Evolutionary conservation across 2,329 filamentous ascomycete species (phyloP).

Genomic region (Trichoderma sp.): DNA sequence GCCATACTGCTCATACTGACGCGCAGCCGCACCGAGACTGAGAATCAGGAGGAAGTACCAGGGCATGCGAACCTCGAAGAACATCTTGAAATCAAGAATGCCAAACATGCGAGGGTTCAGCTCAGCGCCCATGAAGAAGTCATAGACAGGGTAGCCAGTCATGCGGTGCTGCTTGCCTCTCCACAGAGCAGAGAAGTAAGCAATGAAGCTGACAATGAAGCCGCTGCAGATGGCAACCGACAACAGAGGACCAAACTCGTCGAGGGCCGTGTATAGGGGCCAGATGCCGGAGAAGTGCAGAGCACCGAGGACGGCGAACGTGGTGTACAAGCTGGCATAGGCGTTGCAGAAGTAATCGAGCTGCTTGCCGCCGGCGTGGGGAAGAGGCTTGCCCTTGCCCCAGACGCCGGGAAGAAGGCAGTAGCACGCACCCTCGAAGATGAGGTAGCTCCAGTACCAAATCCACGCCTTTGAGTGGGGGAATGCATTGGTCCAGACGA

Average conservation of each 20-base stretch:
- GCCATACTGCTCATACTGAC: slow-evolving; percentile 81
- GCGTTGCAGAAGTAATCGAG: slow-evolving; percentile 94
- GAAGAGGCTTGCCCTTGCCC: slow-evolving; percentile 82
- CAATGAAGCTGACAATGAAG: slow-evolving; percentile 76
- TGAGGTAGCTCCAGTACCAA: slow-evolving; percentile 92
- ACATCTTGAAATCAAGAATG: slow-evolving; percentile 90
- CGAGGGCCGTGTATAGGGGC: slow-evolving; percentile 85
- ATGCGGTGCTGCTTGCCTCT: slow-evolving; percentile 88
- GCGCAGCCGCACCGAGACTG: slow-evolving; percentile 70
- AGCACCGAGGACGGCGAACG: slow-evolving; percentile 65
- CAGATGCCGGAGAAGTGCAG: slow-evolving; percentile 84
- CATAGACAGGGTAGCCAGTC: slow-evolving; percentile 82
- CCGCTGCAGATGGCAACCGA: slow-evolving; percentile 91
- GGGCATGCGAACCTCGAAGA: slow-evolving; percentile 86
- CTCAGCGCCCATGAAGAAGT: slow-evolving; percentile 90
- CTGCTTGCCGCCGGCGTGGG: slow-evolving; percentile 79
- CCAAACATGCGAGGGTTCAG: slow-evolving; percentile 74
- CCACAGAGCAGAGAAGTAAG: slow-evolving; percentile 79
- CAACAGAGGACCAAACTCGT: slow-evolving; percentile 92
- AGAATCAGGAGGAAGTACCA: slow-evolving; percentile 89
- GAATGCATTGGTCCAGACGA: slow-evolving; percentile 82
- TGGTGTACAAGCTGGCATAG: slow-evolving; percentile 82
- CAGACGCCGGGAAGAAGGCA: slow-evolving; percentile 83
- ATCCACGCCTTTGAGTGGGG: slow-evolving; percentile 79
- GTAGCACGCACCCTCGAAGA: slow-evolving; percentile 82